phyloP scores from a whole-genome alignment of 75 land plant species.

The Selaginella moellendorffii region DNA sequence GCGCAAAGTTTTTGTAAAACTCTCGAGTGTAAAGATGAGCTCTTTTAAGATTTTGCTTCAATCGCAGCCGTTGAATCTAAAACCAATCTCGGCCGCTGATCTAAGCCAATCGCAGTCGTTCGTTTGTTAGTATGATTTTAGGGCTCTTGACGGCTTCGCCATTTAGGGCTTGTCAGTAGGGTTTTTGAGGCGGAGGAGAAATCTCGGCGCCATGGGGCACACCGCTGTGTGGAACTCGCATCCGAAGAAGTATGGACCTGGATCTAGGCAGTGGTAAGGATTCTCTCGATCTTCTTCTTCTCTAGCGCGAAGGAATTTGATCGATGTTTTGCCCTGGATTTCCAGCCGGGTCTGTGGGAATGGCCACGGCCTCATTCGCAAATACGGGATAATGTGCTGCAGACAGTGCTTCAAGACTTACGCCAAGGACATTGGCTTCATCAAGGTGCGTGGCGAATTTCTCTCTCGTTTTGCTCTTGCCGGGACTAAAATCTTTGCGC shows the following conservation, averaged over 20 bases:
- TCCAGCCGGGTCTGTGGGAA: background rate
- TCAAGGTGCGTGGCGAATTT: too few relatives aligned
- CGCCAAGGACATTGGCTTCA: background rate
- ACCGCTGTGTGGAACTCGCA: slow-evolving; percentile 64
- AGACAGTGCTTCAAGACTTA: background rate
- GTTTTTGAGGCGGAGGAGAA: background rate
- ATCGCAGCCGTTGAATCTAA: background rate
- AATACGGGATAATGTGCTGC: background rate
- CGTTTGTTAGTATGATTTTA: too few relatives aligned
- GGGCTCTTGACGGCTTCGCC: background rate
- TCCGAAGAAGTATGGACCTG: slow-evolving; percentile 66
- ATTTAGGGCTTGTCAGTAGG: background rate
- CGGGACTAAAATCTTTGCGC: too few relatives aligned
- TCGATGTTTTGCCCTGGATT: background rate
- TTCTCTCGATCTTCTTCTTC: background rate
- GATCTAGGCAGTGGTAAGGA: slow-evolving; percentile 55
- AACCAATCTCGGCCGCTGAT: background rate
- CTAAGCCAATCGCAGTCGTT: too few relatives aligned
- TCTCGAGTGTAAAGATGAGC: too few relatives aligned
- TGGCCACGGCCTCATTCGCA: background rate
- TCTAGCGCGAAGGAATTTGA: background rate
- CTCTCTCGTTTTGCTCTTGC: too few relatives aligned
- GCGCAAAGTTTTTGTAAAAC: too few relatives aligned
- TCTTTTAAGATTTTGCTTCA: background rate
- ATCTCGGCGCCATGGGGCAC: slow-evolving; percentile 64